phyloP scores from a whole-genome alignment of 345 rosid genomes.

The Psidium friedrichsthalianum region DNA sequence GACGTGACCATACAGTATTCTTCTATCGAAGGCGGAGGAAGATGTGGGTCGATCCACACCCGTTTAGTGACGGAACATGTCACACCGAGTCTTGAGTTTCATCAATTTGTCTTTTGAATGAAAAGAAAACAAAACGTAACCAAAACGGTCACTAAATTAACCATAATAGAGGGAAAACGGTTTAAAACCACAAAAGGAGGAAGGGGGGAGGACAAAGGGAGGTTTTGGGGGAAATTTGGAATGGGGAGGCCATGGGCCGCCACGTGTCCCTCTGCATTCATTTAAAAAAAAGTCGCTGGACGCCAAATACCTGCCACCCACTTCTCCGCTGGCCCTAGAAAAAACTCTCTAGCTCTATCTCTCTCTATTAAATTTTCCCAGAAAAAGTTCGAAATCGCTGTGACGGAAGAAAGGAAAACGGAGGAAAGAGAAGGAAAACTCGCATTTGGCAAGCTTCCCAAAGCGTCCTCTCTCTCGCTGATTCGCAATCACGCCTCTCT shows the following conservation, averaged over 20 bases:
- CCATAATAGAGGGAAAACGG: not conserved
- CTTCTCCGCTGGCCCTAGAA: slow-evolving; percentile 11
- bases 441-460: not conserved
- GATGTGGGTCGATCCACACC: not conserved
- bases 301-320: not conserved
- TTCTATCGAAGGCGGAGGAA: not conserved
- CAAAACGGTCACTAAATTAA: not conserved
- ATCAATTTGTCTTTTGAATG: not conserved
- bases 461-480: not conserved
- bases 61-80: not conserved
- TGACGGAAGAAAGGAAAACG: not conserved
- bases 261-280: not conserved
- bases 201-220: not conserved
- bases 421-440: not conserved
- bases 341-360: not conserved
- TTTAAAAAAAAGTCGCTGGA: not conserved
- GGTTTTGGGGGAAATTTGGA: not conserved
- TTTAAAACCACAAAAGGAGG: not conserved
- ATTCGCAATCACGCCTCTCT: too few relatives aligned
- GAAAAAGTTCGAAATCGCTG: not conserved
- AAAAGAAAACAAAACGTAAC: not conserved
- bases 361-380: not conserved
- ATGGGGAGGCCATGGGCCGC: not conserved
- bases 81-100: too few relatives aligned
- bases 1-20: too few relatives aligned